Percentiles rank a stretch among this genome's conserved stretches.
Evolutionary conservation across 371 early-diverging fungal species (phyloP).

Genomic region (Mortierella sp.): DNA sequence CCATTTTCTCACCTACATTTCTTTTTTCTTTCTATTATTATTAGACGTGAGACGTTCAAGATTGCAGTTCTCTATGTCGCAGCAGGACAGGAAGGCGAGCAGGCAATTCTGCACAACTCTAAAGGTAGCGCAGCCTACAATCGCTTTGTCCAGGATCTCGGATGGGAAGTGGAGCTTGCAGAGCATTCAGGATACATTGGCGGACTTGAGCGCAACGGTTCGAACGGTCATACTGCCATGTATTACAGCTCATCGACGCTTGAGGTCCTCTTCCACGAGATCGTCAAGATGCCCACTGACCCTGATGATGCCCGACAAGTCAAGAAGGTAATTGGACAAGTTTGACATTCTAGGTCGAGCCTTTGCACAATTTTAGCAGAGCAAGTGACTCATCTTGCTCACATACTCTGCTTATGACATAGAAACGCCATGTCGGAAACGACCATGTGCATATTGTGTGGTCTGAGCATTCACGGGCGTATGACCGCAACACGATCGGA

Average conservation of each 20-base stretch:
- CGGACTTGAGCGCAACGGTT: slow-evolving; percentile 85
- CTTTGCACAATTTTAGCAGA: no score
- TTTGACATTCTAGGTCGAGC: no score
- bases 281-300: slow-evolving; percentile 91
- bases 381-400: no score
- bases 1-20: no score
- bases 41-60: slow-evolving; percentile 88
- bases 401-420: background rate
- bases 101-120: slow-evolving; percentile 84
- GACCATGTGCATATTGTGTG: slow-evolving; percentile 98
- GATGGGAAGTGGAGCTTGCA: slow-evolving; percentile 87
- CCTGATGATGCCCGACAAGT: slow-evolving; percentile 82
- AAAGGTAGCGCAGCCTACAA: slow-evolving; percentile 78
- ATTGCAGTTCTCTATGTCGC: slow-evolving; percentile 94
- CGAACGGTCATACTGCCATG: slow-evolving; percentile 82
- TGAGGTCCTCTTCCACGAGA: slow-evolving; percentile 96
- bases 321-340: slow-evolving; percentile 76
- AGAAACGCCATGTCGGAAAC: slow-evolving; percentile 98
- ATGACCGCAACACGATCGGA: slow-evolving; percentile 89
- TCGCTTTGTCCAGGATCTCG: slow-evolving; percentile 87
- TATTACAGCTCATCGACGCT: slow-evolving; percentile 87
- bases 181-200: slow-evolving; percentile 91
- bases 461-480: slow-evolving; percentile 93
- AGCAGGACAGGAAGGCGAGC: slow-evolving; percentile 90
- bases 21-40: background rate